Conservation (phyloP, 345 rosid species). For the Eucalyptus pumila region DNA sequence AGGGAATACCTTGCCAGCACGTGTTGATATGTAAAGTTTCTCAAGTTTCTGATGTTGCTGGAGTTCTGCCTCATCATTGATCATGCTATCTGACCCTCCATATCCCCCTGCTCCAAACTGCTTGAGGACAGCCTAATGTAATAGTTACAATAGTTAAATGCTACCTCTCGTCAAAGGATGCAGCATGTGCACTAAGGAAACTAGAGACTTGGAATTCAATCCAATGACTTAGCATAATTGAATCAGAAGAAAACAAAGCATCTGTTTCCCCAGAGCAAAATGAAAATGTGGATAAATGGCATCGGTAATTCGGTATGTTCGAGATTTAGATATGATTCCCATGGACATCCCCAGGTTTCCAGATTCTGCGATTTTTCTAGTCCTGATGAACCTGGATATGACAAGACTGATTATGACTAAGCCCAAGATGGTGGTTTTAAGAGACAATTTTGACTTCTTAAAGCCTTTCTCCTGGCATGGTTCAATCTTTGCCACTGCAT, state of each 20-base stretch:
- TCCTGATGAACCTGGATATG: background rate
- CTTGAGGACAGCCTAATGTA: slow-evolving; percentile 70
- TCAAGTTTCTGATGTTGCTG: slow-evolving; percentile 79
- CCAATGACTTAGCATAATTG: background rate
- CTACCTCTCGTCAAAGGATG: background rate
- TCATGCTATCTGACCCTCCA: slow-evolving; percentile 57
- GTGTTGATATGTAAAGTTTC: slow-evolving; percentile 89
- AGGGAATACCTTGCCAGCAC: slow-evolving; percentile 64
- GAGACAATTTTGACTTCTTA: background rate
- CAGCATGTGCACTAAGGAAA: background rate
- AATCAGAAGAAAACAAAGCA: background rate
- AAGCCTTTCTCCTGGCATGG: background rate
- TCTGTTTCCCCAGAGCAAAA: background rate
- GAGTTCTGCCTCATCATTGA: slow-evolving; percentile 69
- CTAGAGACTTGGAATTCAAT: background rate
- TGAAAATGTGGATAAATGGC: background rate
- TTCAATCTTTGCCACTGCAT: background rate
- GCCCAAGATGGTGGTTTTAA: background rate
- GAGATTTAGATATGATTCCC: background rate
- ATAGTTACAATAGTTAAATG: background rate
- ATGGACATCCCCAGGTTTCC: background rate
- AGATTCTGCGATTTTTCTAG: background rate
- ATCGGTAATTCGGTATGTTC: background rate
- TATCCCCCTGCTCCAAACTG: slow-evolving; percentile 89
- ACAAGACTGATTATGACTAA: background rate